A percentile compares a stretch with the other conserved stretches of the same genome.
Evolutionary conservation across 2,329 filamentous ascomycete genomes (phyloP).

Genomic region (Trichoderma harzianum): DNA sequence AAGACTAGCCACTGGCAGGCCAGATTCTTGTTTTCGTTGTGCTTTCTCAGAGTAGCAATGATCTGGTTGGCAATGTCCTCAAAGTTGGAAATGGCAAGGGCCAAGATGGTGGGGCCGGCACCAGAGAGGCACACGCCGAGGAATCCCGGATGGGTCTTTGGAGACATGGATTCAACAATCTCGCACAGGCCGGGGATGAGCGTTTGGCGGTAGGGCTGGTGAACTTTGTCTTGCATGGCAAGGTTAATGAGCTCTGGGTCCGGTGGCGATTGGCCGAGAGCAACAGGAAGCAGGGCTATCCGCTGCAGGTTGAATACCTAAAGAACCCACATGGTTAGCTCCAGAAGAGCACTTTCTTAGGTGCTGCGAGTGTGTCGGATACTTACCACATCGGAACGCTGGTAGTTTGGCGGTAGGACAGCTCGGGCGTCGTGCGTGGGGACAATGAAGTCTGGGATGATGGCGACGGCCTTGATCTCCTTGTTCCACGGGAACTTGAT

Average conservation of each 20-base stretch:
- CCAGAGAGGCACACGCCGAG: constrained; percentile 93
- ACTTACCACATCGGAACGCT: constrained; percentile 76
- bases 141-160: constrained; percentile 79
- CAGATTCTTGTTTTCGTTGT: constrained; percentile 58
- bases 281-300: constrained; percentile 84
- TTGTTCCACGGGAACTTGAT: constrained; percentile 92
- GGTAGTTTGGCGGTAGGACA: constrained; percentile 78
- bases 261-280: constrained; percentile 83
- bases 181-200: constrained; percentile 89
- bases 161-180: constrained; percentile 88
- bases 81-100: constrained; percentile 86
- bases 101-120: constrained; percentile 90
- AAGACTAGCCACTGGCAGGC: constrained; percentile 82
- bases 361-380: background rate
- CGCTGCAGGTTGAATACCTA: constrained; percentile 89
- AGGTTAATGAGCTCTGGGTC: constrained; percentile 93
- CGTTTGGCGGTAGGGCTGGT: constrained; percentile 90
- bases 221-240: constrained; percentile 97
- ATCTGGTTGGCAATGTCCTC: constrained; percentile 79
- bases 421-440: constrained; percentile 87
- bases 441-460: constrained; percentile 94
- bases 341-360: background rate
- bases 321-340: constrained; percentile 15
- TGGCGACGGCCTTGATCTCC: constrained; percentile 94
- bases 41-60: constrained; percentile 67